Evolutionary conservation across 768 basidiomycete genomes (phyloP), one percentile per base, ranked within the genome.

Genomic region (Boletus barrowsii): DNA sequence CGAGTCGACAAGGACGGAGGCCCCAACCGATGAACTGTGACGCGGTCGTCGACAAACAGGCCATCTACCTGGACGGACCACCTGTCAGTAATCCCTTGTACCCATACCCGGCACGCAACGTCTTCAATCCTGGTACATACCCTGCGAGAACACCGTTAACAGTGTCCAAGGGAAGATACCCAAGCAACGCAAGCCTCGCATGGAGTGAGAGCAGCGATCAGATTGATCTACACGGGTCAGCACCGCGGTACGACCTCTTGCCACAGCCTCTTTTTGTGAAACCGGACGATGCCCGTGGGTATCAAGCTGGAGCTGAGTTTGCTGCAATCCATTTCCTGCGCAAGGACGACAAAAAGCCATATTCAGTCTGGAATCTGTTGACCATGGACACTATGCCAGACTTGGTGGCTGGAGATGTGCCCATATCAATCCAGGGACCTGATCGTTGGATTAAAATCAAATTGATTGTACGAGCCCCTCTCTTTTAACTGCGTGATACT

Each of bases 361-460:
- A 74, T 42, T 49, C 70, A 22, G 24, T 67, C 7, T 58, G 60
- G 48, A 61, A 62, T 37, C 57, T 65, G 18, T 42, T 68, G 52
- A 40, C 56, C 46, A 62, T 64, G 59, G 30, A 54, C 15, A 58
- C 62, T 32, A 64, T 60, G 54, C 70, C 68, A 26, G 56, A 66
- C 35, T 54, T 70, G n/a, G 58, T 58, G 35, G 59, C 53, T 1
- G 58, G 63, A 11, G 49, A 62, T 26, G 51, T 57, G 29, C 59
- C 60, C 9, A 46, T 74, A 22, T 58, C 72, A 14, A 48, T 29
- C 3, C 51, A 52, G 3, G 61, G 47, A 15, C 43, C 54, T 37
- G 68, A 67, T 22, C 58, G 74, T 15, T 64, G 68, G 52, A 59
- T 75, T n/a, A 74, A 68, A 56, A 37, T 78, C 47, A 64, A 66